These are phyloP conservation scores for Gossypium gossypioides DNA, from an alignment of 441 rosid species.

Conservation along the genomic window DNA sequence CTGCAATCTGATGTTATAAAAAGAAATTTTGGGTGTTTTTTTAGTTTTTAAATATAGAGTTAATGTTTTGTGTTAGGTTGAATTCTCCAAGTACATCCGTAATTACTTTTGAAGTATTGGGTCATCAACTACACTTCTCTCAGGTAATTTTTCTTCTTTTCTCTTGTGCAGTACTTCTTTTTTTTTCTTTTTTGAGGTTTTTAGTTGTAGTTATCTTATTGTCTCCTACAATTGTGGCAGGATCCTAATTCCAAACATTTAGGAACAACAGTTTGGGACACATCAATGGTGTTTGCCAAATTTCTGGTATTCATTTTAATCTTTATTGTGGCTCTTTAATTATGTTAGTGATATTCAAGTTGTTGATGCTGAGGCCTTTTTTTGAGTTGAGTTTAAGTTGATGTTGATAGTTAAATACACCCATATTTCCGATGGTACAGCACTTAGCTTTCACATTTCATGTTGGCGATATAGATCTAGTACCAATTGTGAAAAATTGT, in stretches of 20 bases:
- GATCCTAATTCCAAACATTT: constrained; percentile 93
- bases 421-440: background rate
- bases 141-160: constrained; percentile 39
- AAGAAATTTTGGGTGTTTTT: background rate
- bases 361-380: background rate
- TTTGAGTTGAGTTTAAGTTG: background rate
- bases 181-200: background rate
- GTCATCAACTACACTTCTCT: constrained; percentile 66
- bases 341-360: background rate
- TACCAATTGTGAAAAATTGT: background rate
- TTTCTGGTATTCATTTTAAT: constrained; percentile 45
- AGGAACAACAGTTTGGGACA: constrained; percentile 99
- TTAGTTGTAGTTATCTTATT: constrained; percentile 3
- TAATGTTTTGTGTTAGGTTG: constrained; percentile 33
- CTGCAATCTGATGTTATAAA: background rate
- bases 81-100: constrained; percentile 79
- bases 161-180: background rate
- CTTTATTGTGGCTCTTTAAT: background rate
- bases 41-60: background rate
- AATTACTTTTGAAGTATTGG: constrained; percentile 57
- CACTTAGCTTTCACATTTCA: background rate
- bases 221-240: constrained; percentile 31
- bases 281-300: constrained; percentile 87
- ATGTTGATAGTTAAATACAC: background rate
- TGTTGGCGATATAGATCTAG: background rate